A percentile compares a stretch with the other conserved stretches of the same genome.
These are phyloP conservation scores for Pontederia crassipes DNA, from an alignment of 176 grass and related monocot genomes.

Conservation along the genomic window DNA sequence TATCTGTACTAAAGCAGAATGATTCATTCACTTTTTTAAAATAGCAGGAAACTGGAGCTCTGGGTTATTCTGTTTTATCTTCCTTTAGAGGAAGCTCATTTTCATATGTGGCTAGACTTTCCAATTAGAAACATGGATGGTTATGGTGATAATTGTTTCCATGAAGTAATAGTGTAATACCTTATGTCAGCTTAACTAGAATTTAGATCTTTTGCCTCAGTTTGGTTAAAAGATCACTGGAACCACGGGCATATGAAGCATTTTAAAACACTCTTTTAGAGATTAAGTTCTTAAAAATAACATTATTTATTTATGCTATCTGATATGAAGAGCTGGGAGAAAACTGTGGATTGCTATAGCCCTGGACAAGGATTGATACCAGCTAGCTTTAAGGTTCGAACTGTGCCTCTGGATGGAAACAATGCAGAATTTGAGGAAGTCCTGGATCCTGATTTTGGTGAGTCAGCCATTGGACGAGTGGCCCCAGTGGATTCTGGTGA, in stretches of 20 bases:
- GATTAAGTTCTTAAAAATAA: not conserved
- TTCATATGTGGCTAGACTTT: too few relatives aligned
- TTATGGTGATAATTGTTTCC: too few relatives aligned
- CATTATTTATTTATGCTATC: conserved; percentile 13
- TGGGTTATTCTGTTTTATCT: too few relatives aligned
- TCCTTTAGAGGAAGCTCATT: too few relatives aligned
- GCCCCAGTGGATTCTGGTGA: conserved; percentile 80
- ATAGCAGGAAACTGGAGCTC: too few relatives aligned
- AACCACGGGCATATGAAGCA: not conserved
- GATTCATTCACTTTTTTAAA: too few relatives aligned
- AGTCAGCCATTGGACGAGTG: conserved; percentile 71
- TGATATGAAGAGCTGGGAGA: conserved; percentile 77
- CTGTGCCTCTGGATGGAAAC: conserved; percentile 49
- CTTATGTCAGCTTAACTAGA: too few relatives aligned
- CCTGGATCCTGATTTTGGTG: conserved; percentile 74
- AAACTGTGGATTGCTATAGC: conserved; percentile 81
- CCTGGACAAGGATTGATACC: conserved; percentile 84
- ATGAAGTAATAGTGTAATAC: too few relatives aligned
- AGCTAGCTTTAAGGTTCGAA: conserved; percentile 69
- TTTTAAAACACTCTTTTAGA: not conserved
- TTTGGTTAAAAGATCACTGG: too few relatives aligned
- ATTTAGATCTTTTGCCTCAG: too few relatives aligned
- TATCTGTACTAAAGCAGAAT: too few relatives aligned
- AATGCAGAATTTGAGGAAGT: conserved; percentile 71
- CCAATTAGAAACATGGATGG: too few relatives aligned